phyloP scores from a whole-genome alignment of 352 stramenopile genomes.

The Phytophthora chlamydospora region DNA sequence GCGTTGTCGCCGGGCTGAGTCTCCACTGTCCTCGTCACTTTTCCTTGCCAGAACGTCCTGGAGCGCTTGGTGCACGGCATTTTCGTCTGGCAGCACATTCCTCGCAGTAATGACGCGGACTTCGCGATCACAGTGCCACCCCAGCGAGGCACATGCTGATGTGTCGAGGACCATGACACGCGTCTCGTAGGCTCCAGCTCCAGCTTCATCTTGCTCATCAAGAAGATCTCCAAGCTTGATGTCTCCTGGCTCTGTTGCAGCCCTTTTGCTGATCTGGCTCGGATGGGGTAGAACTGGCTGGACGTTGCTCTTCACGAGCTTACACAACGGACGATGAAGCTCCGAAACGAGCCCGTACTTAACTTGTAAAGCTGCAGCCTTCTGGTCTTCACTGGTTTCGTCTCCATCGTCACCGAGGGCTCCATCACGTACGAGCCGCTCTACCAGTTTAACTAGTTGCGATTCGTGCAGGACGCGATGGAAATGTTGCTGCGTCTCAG shows the following conservation, averaged over 20 bases:
- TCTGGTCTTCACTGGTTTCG: constrained; percentile 5
- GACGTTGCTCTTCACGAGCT: constrained; percentile 26
- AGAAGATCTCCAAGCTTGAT: constrained; percentile 28
- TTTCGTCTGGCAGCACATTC: constrained; percentile 11
- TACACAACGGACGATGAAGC: constrained; percentile 34
- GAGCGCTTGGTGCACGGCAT: constrained; percentile 7
- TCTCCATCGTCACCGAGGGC: constrained; percentile 17
- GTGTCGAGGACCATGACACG: constrained; percentile 14
- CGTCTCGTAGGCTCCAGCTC: neutral
- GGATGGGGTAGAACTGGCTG: constrained; percentile 27
- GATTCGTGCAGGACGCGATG: constrained; percentile 37
- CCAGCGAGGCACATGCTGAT: neutral
- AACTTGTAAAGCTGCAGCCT: constrained; percentile 25
- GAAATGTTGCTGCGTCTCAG: constrained; percentile 45
- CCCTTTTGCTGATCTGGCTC: constrained; percentile 17
- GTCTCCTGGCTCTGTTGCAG: constrained; percentile 8
- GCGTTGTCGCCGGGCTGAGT: constrained; percentile 15
- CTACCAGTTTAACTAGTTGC: constrained; percentile 40
- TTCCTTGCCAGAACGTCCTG: constrained; percentile 14
- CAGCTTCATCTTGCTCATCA: constrained; percentile 7
- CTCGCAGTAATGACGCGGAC: constrained; percentile 11
- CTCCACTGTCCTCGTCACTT: neutral
- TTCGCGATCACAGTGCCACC: constrained; percentile 15
- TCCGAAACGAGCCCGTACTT: constrained; percentile 25
- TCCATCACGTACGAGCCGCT: constrained; percentile 33